Evolutionary conservation across 2,329 filamentous ascomycete genomes (phyloP), one percentile per base, ranked within the genome.

Genomic region (Onygenales sp.): DNA sequence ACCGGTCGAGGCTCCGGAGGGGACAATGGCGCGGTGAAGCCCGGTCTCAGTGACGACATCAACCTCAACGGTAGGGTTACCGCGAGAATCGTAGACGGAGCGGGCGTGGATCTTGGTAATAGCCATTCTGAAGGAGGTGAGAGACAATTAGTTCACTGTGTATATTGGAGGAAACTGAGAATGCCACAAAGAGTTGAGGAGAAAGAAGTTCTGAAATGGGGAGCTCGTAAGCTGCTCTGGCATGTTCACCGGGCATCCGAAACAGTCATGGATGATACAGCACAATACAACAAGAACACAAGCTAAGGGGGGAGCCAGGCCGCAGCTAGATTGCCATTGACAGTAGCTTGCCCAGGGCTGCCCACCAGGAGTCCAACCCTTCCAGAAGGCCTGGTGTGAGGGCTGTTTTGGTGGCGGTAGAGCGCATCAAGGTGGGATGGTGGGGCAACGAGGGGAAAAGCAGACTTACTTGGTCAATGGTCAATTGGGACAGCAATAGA

Each of bases 31-130:
- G 71, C 92, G 90, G 84, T 96, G 91, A 60, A 97, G 85, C 70
- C 92, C 92, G 66, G 87, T 94, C 79, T 95, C 89, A 66, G 91
- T 96, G 77, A 95, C 87, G 66, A 96, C 84, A 73, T 96, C 92
- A 68, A 97, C 92, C 82, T 97, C 92, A 70, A 96, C 92, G 72
- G 93, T 98, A 69, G 93, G 93, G 85, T 98, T 98, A 73, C 83
- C 83, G 64, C 93, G 92, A 74, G 93, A 97, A 83, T 98, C 93
- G 84, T 92, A 98, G 80, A 98, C 90, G 70, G 86, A 91, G 72
- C 93, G 87, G 70, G 87, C 88, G 82, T 91, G 87, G 72, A 93
- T 82, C 81, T 91, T 92, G 75, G 84, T 84, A 76, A 93, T 89
- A 69, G 87, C 79, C 93, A 98, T 98, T 63, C 43, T 52, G 38